Percentiles rank a stretch among this genome's conserved stretches.
phyloP scores from a whole-genome alignment of 352 stramenopile genomes.

The Phytophthora boehmeriae region DNA sequence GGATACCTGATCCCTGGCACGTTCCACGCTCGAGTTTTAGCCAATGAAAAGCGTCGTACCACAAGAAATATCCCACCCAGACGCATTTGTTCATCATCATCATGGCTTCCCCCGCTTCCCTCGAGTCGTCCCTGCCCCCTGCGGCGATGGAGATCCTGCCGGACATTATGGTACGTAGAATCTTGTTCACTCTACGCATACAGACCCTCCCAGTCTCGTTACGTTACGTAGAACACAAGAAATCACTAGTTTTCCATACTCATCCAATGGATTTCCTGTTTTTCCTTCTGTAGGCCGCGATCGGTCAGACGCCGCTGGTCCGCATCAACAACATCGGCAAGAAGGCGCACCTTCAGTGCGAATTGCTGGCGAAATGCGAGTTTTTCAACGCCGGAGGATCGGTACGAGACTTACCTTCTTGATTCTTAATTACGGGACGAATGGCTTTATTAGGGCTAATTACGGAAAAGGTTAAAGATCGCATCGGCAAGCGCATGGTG shows the following conservation, averaged over 20 bases:
- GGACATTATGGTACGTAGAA: conserved; percentile 51
- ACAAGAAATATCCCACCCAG: background rate
- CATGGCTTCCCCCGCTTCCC: conserved; percentile 32
- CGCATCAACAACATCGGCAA: conserved; percentile 90
- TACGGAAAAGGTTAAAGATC: conserved; percentile 76
- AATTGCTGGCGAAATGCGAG: conserved; percentile 96
- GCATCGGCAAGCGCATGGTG: conserved; percentile 92
- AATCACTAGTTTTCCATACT: background rate
- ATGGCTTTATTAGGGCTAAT: too few relatives aligned
- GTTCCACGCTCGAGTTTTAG: conserved; percentile 18
- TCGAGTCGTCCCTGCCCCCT: conserved; percentile 36
- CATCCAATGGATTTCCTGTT: background rate
- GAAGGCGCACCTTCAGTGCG: conserved; percentile 86
- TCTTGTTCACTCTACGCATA: background rate
- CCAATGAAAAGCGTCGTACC: conserved; percentile 4
- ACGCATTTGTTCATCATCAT: background rate
- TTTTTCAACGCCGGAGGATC: conserved; percentile 95
- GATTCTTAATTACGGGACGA: background rate
- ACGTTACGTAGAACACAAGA: background rate
- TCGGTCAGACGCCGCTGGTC: conserved; percentile 96
- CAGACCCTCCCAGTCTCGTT: background rate
- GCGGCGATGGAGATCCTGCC: conserved; percentile 61
- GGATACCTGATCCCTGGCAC: conserved; percentile 32
- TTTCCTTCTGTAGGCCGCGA: conserved; percentile 33
- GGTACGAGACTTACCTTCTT: conserved; percentile 20